Conservation (phyloP, 2,329 filamentous ascomycete genomes). For the Stemphylium vesicarium region DNA sequence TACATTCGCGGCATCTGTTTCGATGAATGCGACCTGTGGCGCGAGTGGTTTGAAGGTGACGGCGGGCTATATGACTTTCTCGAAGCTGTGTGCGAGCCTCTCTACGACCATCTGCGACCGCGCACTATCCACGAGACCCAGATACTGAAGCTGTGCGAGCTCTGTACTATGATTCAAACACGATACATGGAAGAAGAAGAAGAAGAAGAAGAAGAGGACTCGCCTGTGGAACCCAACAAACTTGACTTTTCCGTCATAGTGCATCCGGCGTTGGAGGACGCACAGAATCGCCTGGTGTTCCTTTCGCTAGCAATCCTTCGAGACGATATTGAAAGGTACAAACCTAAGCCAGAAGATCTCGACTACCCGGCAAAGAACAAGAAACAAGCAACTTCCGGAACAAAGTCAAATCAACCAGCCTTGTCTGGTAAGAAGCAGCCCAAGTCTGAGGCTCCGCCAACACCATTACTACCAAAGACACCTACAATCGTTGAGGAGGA, state of each 20-base stretch:
- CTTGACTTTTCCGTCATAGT: slow-evolving; percentile 69
- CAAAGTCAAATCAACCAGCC: slow-evolving; percentile 51
- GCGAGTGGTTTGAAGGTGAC: slow-evolving; percentile 69
- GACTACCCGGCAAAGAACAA: slow-evolving; percentile 65
- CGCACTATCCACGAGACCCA: slow-evolving; percentile 71
- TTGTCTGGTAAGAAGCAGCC: slow-evolving; percentile 62
- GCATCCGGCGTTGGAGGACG: slow-evolving; percentile 70
- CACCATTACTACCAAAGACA: slow-evolving; percentile 53
- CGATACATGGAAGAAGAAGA: slow-evolving; percentile 65
- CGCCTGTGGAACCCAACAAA: slow-evolving; percentile 58
- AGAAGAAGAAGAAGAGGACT: slow-evolving; percentile 56
- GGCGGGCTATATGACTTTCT: slow-evolving; percentile 69
- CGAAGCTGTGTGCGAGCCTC: slow-evolving; percentile 70
- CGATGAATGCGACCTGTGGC: slow-evolving; percentile 72
- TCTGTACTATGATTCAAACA: slow-evolving; percentile 70
- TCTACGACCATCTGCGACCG: slow-evolving; percentile 70
- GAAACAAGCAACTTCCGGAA: slow-evolving; percentile 50
- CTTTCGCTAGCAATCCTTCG: slow-evolving; percentile 67
- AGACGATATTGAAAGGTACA: slow-evolving; percentile 71
- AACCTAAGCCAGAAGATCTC: slow-evolving; percentile 68
- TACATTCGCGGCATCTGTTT: slow-evolving; percentile 70
- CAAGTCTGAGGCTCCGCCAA: slow-evolving; percentile 44
- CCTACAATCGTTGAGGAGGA: slow-evolving; percentile 60
- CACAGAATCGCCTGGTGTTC: slow-evolving; percentile 71
- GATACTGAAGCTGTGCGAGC: slow-evolving; percentile 69